Base-by-base conservation (phyloP, 495 filamentous ascomycete species). In the Annulohypoxylon nitens region DNA sequence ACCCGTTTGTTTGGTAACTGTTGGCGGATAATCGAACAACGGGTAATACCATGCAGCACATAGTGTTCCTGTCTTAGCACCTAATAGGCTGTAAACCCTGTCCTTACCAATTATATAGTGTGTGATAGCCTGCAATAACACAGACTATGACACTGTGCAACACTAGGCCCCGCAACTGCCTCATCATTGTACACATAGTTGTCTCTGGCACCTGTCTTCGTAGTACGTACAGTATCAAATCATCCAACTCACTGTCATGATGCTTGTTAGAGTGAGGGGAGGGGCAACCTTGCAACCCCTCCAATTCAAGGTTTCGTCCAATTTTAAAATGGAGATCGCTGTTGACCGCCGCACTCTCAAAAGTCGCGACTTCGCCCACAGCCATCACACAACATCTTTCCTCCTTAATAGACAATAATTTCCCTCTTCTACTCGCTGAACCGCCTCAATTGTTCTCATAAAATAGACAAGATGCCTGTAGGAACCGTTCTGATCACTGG, bases 401-500 rank as follows among this genome's bases (percentile, higher is more conserved):
- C 30, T 9, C 41, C 33, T 26, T 26, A 26, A 36, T 64, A 64
- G 7, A 57, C 55, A 18, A 8, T 33, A n/a, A 43, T 12, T 45
- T 23, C n/a, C 41, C 10, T 63, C 25, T 68, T 59, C 26, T 36
- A 30, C 30, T n/a, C 11, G 58, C 60, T 36, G 43, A 7, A 33
- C 45, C 18, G 14, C 23, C 50, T 70, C 73, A 71, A 75, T 75
- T 65, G 72, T n/a, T 64, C 39, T 50, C 2, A 6, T 34, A 0
- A 48, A 64, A 18, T 36, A 23, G 12, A 57, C 57, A 91, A 80
- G 72, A 96, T 97, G 93, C 75, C 90, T 82, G 84, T 90, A 63
- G 93, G 93, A 83, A 95, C 94, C 45, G 91, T 97, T 78, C 88
- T 97, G 64, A 90, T 97, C 79, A 93, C 94, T 58, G 94, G 94